These are phyloP conservation scores for Lactarius quietus DNA, from an alignment of 768 basidiomycete genomes.

Conservation along the genomic window DNA sequence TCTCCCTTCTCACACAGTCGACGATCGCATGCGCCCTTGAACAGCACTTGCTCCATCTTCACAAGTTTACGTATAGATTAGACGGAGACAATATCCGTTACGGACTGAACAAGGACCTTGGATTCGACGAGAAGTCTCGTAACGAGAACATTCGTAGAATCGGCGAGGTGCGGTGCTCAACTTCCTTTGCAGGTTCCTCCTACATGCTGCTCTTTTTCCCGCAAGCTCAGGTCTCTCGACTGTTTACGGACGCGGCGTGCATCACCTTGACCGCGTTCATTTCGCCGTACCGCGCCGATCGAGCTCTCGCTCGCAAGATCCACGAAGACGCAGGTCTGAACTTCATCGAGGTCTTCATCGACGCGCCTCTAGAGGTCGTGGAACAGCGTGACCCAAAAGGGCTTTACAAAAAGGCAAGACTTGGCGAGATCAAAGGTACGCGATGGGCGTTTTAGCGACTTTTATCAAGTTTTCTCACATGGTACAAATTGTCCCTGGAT, in stretches of 20 bases:
- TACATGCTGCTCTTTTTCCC: constrained; percentile 6
- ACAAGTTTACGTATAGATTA: constrained; percentile 84
- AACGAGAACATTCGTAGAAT: constrained; percentile 97
- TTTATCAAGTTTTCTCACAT: neutral
- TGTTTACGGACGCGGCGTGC: constrained; percentile 86
- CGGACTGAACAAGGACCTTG: constrained; percentile 94
- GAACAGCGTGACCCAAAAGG: constrained; percentile 97
- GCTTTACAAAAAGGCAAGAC: constrained; percentile 92
- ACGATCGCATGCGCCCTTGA: constrained; percentile 97
- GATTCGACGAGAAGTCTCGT: constrained; percentile 87
- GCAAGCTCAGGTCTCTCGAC: constrained; percentile 75
- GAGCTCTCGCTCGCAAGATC: constrained; percentile 74
- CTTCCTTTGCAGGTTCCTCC: neutral
- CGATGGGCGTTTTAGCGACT: neutral
- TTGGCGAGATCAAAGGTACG: constrained; percentile 92
- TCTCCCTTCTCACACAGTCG: constrained; percentile 52
- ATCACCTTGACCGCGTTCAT: constrained; percentile 95
- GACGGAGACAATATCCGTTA: constrained; percentile 97
- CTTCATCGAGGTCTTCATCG: constrained; percentile 93
- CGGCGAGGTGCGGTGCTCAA: constrained; percentile 67
- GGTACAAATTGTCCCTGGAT: neutral
- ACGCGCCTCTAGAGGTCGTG: constrained; percentile 84
- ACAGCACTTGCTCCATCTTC: constrained; percentile 85
- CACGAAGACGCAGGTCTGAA: constrained; percentile 70
- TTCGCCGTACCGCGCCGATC: constrained; percentile 92